Evolutionary conservation across 2,329 filamentous ascomycete genomes (phyloP), one percentile per base, ranked within the genome.

Genomic region (Fusarium sp.): DNA sequence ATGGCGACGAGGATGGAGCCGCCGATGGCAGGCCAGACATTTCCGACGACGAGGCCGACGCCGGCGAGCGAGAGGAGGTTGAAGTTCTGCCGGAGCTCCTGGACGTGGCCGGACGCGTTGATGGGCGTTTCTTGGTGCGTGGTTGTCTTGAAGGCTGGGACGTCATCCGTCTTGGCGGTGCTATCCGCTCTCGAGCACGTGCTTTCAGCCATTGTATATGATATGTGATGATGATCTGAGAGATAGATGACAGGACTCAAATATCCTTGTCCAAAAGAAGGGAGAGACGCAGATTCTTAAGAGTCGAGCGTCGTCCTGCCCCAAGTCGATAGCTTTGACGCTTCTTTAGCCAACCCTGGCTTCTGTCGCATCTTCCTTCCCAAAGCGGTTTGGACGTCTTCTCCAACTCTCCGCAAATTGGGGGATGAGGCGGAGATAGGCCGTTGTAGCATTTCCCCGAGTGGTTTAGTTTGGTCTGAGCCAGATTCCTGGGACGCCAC

Each of bases 1-100:
- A 88, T 80, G 22, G 84, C 83, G 39, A 82, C 76, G 12, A 80
- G 78, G 48, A 78, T 78, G 9, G 77, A 77, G 24, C 79, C 78
- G 15, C 78, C 79, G 9, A 80, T 77, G 5, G 78, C 77, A 1
- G 77, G 74, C 79, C 79, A 80, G 24, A 77, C 75, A 38, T 79
- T 81, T 7, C 78, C 78, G 19, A 79, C 75, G 12, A 76, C 74
- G 12, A 80, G 74, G 3, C 77, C 78, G 19, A 80, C 69, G 36
- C 77, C 76, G 4, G 76, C 77, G 5, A 80, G 72, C 22, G 77
- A 78, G 25, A 80, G 68, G 3, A 80, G 71, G 49, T 67, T 77
- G 71, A 79, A 80, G 40, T 75, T 74, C 7, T 76, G 74, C 15
- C 70, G 68, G 3, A 80, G 72, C 48, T 76, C 74, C 44, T 80